Conservation (phyloP, 768 basidiomycete species). For the Naematelia encephala region DNA sequence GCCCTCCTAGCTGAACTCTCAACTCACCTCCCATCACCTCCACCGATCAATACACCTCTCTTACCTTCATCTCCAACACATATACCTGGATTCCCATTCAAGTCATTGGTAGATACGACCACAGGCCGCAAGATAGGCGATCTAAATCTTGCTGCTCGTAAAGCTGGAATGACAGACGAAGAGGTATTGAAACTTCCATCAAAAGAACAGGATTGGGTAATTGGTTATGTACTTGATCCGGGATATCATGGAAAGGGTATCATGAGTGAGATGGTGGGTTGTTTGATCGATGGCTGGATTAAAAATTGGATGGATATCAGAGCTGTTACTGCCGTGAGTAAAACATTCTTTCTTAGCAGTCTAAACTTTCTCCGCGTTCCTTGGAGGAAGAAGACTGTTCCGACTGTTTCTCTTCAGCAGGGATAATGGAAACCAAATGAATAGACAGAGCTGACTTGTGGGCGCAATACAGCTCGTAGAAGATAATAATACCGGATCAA, state of each 20-base stretch:
- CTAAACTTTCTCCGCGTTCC: neutral
- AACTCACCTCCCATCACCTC: neutral
- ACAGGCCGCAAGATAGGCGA: slow-evolving; percentile 8
- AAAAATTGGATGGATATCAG: slow-evolving; percentile 17
- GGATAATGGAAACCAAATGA: neutral
- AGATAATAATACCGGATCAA: slow-evolving; percentile 4
- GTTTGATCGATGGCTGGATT: slow-evolving; percentile 14
- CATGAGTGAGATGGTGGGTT: slow-evolving; percentile 18
- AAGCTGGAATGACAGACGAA: slow-evolving; percentile 1
- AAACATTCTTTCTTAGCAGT: too few relatives aligned
- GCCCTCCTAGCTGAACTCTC: slow-evolving; percentile 3
- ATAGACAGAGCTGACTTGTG: neutral
- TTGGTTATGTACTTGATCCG: slow-evolving; percentile 15
- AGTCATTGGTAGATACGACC: neutral
- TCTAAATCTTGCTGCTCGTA: slow-evolving; percentile 3
- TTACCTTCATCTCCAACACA: neutral
- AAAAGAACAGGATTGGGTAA: slow-evolving; percentile 13
- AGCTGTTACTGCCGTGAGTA: slow-evolving; percentile 14
- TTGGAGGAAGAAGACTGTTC: too few relatives aligned
- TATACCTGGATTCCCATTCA: slow-evolving; percentile 14
- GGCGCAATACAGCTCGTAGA: slow-evolving; percentile 5
- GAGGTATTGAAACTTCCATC: slow-evolving; percentile 1
- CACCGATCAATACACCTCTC: neutral
- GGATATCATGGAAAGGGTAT: slow-evolving; percentile 6
- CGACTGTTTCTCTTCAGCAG: neutral